Base-by-base conservation (phyloP, 192 early-diverging fungal species). In the Coemansia sp. region DNA sequence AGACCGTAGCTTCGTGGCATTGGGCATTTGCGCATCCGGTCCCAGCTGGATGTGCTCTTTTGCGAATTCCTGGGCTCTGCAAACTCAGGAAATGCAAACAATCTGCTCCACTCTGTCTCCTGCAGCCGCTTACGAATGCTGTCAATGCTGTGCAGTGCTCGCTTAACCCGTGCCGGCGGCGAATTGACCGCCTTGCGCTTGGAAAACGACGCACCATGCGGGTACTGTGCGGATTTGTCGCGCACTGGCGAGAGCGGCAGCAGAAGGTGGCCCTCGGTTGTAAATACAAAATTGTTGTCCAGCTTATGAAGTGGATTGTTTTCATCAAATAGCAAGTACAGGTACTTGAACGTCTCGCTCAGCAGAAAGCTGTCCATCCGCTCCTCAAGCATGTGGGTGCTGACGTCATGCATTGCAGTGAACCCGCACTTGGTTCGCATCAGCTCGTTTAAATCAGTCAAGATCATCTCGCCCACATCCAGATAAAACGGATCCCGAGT, bases 341-440 rank as follows among this genome's bases (percentile, higher is more conserved):
- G 80, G 60, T 98, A 98, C 64, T 98, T 98, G 47, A 98, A 80
- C 1, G 95, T 96, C 71, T 98, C 95, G 44, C 89, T 90, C 6
- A 98, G 67, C 16, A 90, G 83, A 76, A 96, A 98, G 56, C 90
- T 93, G 54, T 98, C 95, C 93, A 98, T 96, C 6, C 95, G 73
- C 36, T 90, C 90, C 28, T 94, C 92, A 1, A 84, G 59, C 6
- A 66, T 60, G 49, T 80, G 79, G 2, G 82, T 83, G 6, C 52
- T 52, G 11, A 96, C 88, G 55, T 90, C 76, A 6, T 71, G 58
- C 21, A 97, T 55, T 0, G 82, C 71, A 0, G 89, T 87, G 83
- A 83, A 98, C 0, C 96, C 96, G 54, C 96, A 98, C 6, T 50
- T 56, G 0, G 88, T 83, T 20, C 88, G 83, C 6, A 85, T 79